phyloP scores from a whole-genome alignment of 768 basidiomycete genomes.

The Russula foetens region DNA sequence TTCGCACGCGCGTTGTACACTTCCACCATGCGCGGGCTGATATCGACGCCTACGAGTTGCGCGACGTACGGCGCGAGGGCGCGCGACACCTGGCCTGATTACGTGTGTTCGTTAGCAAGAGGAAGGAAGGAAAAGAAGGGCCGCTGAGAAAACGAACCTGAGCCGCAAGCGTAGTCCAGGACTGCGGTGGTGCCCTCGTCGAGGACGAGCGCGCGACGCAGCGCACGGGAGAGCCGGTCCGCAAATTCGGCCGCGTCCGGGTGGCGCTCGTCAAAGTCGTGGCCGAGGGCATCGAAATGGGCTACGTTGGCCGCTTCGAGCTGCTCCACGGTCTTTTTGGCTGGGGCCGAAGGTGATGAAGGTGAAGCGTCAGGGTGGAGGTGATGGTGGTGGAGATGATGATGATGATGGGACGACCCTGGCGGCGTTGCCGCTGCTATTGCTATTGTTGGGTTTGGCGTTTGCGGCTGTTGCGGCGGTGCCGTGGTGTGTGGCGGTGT shows the following conservation, averaged over 20 bases:
- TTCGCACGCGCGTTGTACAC: slow-evolving; percentile 48
- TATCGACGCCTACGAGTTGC: slow-evolving; percentile 64
- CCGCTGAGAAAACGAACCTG: background rate
- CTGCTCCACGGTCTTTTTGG: too few species aligned
- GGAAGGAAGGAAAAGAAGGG: background rate
- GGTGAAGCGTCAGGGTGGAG: too few species aligned
- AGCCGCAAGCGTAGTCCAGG: slow-evolving; percentile 16
- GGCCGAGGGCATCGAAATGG: background rate
- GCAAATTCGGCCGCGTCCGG: slow-evolving; percentile 2
- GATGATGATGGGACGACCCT: background rate
- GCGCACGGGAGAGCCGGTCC: background rate
- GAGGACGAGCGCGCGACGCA: background rate
- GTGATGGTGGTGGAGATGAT: background rate
- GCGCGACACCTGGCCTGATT: slow-evolving; percentile 62
- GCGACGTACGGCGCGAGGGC: slow-evolving; percentile 53
- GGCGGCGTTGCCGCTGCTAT: background rate
- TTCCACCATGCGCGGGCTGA: slow-evolving; percentile 64
- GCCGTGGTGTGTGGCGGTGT: background rate
- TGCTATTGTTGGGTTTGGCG: background rate
- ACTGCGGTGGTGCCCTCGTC: background rate
- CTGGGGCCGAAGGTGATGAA: too few species aligned
- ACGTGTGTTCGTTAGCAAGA: too few species aligned
- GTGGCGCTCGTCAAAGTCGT: slow-evolving; percentile 1
- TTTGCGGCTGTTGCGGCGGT: background rate
- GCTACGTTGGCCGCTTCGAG: slow-evolving; percentile 11